These are phyloP conservation scores for Meyerozyma athensensis DNA, from an alignment of 1,139 yeast genomes.

Conservation along the genomic window DNA sequence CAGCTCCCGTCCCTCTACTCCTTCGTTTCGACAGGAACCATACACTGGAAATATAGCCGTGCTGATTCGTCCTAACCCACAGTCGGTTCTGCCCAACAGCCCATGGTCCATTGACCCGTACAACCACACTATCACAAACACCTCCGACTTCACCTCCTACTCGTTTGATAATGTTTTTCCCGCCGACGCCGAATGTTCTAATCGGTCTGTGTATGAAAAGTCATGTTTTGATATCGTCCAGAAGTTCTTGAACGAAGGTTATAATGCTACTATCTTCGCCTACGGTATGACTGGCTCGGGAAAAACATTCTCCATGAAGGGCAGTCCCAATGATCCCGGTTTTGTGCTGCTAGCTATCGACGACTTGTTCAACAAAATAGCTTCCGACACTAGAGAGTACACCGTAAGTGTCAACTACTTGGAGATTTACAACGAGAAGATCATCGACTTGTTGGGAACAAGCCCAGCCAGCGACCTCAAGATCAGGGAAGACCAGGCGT, in stretches of 20 bases:
- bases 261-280: slow-evolving; percentile 85
- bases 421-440: slow-evolving; percentile 83
- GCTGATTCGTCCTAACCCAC: slow-evolving; percentile 52
- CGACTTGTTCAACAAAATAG: slow-evolving; percentile 56
- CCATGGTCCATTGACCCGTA: slow-evolving; percentile 44
- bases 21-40: slow-evolving; percentile 32
- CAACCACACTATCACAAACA: slow-evolving; percentile 41
- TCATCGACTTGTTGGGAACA: slow-evolving; percentile 58
- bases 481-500: slow-evolving; percentile 67
- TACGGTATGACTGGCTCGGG: slow-evolving; percentile 98
- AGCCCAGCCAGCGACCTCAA: slow-evolving; percentile 46
- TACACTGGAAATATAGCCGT: slow-evolving; percentile 50
- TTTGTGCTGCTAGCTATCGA: slow-evolving; percentile 70
- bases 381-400: slow-evolving; percentile 25
- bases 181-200: slow-evolving; percentile 39
- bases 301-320: slow-evolving; percentile 89
- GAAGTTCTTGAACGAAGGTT: slow-evolving; percentile 66
- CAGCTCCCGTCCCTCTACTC: slow-evolving; percentile 37
- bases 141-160: slow-evolving; percentile 51
- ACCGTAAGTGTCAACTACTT: slow-evolving; percentile 64
- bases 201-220: slow-evolving; percentile 55
- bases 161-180: slow-evolving; percentile 74
- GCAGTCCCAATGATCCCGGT: slow-evolving; percentile 64
- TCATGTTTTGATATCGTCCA: slow-evolving; percentile 61
- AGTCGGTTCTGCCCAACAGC: slow-evolving; percentile 21